phyloP scores from a whole-genome alignment of 2,329 filamentous ascomycete genomes.

The Trichoderma lentiforme region DNA sequence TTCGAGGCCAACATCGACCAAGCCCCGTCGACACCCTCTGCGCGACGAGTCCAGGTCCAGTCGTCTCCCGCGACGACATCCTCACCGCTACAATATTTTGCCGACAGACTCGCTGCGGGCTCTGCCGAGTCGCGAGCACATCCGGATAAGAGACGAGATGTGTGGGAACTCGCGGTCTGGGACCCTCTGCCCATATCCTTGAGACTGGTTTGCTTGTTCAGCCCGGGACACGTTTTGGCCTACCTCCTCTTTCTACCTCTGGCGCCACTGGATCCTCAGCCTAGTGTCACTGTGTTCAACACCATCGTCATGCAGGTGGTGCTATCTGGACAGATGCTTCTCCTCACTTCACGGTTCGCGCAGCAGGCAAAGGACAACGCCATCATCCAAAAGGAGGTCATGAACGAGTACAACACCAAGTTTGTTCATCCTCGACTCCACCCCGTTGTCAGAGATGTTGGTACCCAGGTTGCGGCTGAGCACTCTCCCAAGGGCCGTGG shows the following conservation, averaged over 20 bases:
- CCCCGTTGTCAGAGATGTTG: constrained; percentile 71
- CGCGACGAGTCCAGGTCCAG: constrained; percentile 82
- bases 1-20: constrained; percentile 84
- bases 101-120: constrained; percentile 62
- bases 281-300: constrained; percentile 81
- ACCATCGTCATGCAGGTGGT: constrained; percentile 73
- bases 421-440: constrained; percentile 90
- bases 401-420: constrained; percentile 95
- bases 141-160: constrained; percentile 76
- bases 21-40: constrained; percentile 75
- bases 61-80: constrained; percentile 68
- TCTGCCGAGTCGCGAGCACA: constrained; percentile 81
- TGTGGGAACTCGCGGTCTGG: constrained; percentile 95
- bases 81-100: constrained; percentile 74
- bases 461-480: constrained; percentile 67
- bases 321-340: constrained; percentile 71
- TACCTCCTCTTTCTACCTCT: constrained; percentile 88
- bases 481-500: constrained; percentile 41
- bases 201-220: constrained; percentile 84
- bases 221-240: constrained; percentile 85
- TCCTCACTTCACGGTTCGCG: constrained; percentile 69
- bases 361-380: constrained; percentile 83
- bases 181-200: constrained; percentile 84
- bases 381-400: constrained; percentile 84
- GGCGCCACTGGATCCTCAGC: constrained; percentile 68